Percentiles rank a stretch among this genome's conserved stretches.
Conservation (phyloP, 148 eudicot genomes). For the Persicaria maculosa region DNA sequence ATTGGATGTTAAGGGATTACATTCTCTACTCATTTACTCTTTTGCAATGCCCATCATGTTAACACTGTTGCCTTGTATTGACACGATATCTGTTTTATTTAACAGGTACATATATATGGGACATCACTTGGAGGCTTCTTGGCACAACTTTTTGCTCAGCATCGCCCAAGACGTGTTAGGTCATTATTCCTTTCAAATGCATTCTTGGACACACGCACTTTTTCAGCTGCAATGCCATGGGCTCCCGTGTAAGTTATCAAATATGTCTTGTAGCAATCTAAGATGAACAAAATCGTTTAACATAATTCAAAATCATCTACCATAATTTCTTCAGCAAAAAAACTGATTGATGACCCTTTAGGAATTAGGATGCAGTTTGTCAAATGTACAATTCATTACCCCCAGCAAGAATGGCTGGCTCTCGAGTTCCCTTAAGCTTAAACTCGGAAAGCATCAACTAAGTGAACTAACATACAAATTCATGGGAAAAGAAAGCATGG, state of each 20-base stretch:
- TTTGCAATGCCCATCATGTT: neutral
- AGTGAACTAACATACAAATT: neutral
- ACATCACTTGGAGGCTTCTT: constrained; percentile 95
- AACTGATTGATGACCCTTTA: no score
- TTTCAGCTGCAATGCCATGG: constrained; percentile 94
- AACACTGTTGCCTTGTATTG: neutral
- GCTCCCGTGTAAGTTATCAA: constrained; percentile 71
- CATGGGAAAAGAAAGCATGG: neutral
- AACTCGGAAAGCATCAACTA: no score
- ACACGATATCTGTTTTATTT: constrained; percentile 12
- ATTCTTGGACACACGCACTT: constrained; percentile 73
- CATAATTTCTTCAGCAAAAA: neutral
- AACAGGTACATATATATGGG: constrained; percentile 90
- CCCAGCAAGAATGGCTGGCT: no score
- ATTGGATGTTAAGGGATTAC: neutral
- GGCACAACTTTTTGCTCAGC: constrained; percentile 92
- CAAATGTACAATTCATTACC: no score
- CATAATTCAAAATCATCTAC: neutral
- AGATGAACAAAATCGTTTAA: neutral
- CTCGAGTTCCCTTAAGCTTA: no score
- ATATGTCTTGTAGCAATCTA: neutral
- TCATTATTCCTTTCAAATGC: constrained; percentile 91
- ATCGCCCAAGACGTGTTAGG: constrained; percentile 90
- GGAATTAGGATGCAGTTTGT: no score
- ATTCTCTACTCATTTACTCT: neutral